phyloP scores from a whole-genome alignment of 75 land plant genomes.

The Selaginella tamariscina region DNA sequence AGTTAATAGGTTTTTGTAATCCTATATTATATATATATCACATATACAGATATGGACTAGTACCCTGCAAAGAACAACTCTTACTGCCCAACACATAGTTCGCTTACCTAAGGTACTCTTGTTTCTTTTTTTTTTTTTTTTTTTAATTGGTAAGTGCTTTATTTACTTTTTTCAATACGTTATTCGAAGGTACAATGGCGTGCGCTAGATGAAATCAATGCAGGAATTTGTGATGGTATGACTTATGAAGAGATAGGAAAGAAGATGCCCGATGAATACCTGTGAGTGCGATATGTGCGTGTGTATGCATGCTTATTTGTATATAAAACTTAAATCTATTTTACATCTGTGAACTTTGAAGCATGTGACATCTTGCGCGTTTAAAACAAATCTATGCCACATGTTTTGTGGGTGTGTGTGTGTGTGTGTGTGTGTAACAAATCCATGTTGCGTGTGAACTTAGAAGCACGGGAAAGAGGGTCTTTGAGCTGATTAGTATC shows the following conservation, averaged over 20 bases:
- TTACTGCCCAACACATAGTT: conserved; percentile 74
- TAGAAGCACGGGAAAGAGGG: not conserved
- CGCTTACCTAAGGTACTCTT: conserved; percentile 93
- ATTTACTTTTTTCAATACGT: conserved; percentile 10
- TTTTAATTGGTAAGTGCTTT: too few species aligned
- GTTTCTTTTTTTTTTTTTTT: too few species aligned
- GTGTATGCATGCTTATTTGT: not conserved
- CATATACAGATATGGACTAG: conserved; percentile 87
- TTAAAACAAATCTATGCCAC: too few species aligned
- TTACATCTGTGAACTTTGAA: too few species aligned
- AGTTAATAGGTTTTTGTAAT: not conserved
- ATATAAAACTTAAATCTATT: too few species aligned
- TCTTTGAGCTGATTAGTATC: not conserved
- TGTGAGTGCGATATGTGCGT: conserved; percentile 34
- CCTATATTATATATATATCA: not conserved
- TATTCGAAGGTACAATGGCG: conserved; percentile 91
- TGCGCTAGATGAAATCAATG: conserved; percentile 94
- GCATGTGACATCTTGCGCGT: too few species aligned
- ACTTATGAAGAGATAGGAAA: conserved; percentile 91
- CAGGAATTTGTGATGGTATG: conserved; percentile 99
- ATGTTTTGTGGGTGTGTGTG: too few species aligned
- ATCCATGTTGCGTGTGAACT: too few species aligned
- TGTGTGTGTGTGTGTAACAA: too few species aligned
- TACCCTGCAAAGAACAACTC: conserved; percentile 78
- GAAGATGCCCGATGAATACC: conserved; percentile 95